Percentiles rank a stretch among this genome's conserved stretches.
These are phyloP conservation scores for Corymbia calophylla DNA, from an alignment of 441 rosid species.

Conservation along the genomic window DNA sequence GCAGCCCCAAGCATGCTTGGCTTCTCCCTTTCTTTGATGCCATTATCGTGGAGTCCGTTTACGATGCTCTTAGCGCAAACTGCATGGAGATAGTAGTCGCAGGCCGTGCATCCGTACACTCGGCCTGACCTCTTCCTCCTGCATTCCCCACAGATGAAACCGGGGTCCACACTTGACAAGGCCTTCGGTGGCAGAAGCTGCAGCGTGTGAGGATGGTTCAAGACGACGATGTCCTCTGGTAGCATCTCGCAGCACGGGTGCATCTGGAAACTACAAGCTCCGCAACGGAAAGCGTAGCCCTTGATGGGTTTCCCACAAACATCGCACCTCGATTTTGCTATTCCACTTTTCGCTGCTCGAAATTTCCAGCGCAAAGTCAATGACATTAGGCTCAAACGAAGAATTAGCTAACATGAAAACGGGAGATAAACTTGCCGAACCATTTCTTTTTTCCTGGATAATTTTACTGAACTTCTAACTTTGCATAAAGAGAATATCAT, in stretches of 20 bases:
- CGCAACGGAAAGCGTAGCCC: conserved; percentile 73
- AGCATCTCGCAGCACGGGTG: conserved; percentile 91
- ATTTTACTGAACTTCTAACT: background rate
- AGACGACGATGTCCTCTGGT: conserved; percentile 34
- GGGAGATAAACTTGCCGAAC: background rate
- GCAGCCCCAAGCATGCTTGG: conserved; percentile 56
- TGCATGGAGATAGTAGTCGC: conserved; percentile 73
- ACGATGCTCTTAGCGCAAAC: conserved; percentile 72
- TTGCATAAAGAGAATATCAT: background rate
- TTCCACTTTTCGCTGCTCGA: conserved; percentile 52
- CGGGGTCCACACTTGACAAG: conserved; percentile 5
- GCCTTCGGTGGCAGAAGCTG: conserved; percentile 30
- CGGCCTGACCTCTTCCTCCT: conserved; percentile 55
- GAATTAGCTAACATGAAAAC: background rate
- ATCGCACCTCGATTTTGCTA: conserved; percentile 67
- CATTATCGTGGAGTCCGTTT: conserved; percentile 59
- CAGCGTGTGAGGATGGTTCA: conserved; percentile 65
- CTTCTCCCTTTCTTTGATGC: conserved; percentile 34
- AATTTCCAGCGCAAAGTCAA: background rate
- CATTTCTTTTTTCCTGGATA: background rate
- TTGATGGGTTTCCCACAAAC: conserved; percentile 56
- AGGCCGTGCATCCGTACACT: conserved; percentile 58
- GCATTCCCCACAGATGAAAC: conserved; percentile 55
- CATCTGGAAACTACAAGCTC: conserved; percentile 64
- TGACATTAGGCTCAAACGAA: background rate